These are phyloP conservation scores for Quercus berberidifolia DNA, from an alignment of 306 rosid genomes.

Conservation along the genomic window DNA sequence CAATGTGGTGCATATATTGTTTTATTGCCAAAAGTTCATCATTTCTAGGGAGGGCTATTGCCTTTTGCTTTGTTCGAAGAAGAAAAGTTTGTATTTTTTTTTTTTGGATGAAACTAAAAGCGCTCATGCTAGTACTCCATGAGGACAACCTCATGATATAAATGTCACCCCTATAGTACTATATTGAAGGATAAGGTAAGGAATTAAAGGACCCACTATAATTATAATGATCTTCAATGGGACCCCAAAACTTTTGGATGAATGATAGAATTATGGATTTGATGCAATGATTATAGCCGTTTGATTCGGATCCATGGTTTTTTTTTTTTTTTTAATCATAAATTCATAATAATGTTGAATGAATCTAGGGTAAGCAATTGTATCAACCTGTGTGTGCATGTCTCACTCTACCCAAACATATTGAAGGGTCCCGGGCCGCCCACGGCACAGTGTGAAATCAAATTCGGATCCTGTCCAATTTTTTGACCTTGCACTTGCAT, in stretches of 20 bases:
- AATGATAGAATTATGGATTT: conserved; percentile 22
- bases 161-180: too few relatives aligned
- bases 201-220: too few relatives aligned
- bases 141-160: too few relatives aligned
- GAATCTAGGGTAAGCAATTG: not conserved
- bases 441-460: not conserved
- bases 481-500: not conserved
- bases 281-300: not conserved
- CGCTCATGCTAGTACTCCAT: too few relatives aligned
- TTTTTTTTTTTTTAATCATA: not conserved
- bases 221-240: not conserved
- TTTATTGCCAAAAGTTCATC: too few relatives aligned
- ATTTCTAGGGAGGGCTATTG: too few relatives aligned
- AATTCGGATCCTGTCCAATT: conserved; percentile 3
- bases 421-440: conserved; percentile 1
- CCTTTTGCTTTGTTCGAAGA: too few relatives aligned
- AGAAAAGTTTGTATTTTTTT: too few relatives aligned
- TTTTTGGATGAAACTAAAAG: too few relatives aligned
- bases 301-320: not conserved
- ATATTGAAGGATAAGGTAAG: not conserved
- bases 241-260: conserved; percentile 16
- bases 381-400: conserved; percentile 14
- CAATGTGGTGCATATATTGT: too few relatives aligned
- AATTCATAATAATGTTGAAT: not conserved
- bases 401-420: not conserved